Evolutionary conservation across 2,329 filamentous ascomycete genomes (phyloP).

Genomic region (Penicillium sp.): DNA sequence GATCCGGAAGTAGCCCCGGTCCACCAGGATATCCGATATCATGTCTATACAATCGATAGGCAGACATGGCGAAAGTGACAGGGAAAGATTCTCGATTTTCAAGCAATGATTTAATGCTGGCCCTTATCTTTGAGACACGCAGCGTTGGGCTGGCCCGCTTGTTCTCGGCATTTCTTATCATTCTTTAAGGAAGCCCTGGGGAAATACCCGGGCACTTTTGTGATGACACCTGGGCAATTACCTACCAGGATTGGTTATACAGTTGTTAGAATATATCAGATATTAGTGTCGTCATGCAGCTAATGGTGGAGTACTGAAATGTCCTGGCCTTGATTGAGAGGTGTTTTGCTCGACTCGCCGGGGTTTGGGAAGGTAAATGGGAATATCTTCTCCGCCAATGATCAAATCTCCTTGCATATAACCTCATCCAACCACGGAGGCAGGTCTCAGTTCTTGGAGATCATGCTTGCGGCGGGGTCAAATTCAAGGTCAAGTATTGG

Average conservation of each 20-base stretch:
- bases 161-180: conserved; percentile 7
- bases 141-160: conserved; percentile 7
- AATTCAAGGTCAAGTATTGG: conserved; percentile 9
- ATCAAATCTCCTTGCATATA: not conserved
- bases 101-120: not conserved
- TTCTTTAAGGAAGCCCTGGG: not conserved
- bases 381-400: conserved; percentile 22
- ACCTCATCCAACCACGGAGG: conserved; percentile 5
- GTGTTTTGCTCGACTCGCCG: not conserved
- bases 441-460: not conserved
- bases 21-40: not conserved
- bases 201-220: not conserved
- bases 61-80: not conserved
- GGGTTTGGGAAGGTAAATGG: not conserved
- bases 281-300: not conserved
- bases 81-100: not conserved
- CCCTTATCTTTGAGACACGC: conserved; percentile 19
- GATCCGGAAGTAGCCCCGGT: not conserved
- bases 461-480: conserved; percentile 9
- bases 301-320: not conserved
- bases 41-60: not conserved
- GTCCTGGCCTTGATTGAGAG: not conserved
- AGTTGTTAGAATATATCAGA: not conserved
- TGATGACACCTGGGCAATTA: not conserved
- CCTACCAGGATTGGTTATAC: not conserved